Conservation (phyloP, 495 filamentous ascomycete genomes). For the Tuber aestivum region DNA sequence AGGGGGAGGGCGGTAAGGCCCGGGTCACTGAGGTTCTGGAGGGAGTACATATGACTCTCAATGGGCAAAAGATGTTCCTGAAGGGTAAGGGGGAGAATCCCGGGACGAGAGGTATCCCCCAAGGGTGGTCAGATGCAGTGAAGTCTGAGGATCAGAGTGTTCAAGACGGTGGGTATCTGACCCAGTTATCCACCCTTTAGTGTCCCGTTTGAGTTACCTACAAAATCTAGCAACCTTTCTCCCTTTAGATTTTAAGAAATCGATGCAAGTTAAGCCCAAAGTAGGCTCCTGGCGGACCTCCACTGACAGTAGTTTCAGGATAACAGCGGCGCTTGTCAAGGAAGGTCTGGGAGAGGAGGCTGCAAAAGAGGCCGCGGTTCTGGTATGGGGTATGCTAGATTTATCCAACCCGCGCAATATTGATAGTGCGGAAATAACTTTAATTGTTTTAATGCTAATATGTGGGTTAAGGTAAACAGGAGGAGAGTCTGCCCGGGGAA, state of each 20-base stretch:
- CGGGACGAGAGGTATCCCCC: not conserved
- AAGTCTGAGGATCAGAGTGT: not conserved
- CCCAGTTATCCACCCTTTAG: not conserved
- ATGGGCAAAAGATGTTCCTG: not conserved
- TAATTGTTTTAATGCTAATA: not conserved
- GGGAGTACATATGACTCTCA: not conserved
- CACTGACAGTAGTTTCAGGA: not conserved
- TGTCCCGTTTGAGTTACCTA: not conserved
- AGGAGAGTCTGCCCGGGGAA: not conserved
- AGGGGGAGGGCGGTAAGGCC: too few relatives aligned
- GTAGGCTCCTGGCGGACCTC: not conserved
- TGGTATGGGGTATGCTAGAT: not conserved
- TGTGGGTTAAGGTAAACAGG: not conserved
- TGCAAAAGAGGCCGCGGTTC: not conserved
- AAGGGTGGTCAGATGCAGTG: not conserved
- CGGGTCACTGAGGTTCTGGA: not conserved
- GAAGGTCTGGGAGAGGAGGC: not conserved
- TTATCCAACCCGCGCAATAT: not conserved
- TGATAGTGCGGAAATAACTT: not conserved
- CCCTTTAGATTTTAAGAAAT: not conserved
- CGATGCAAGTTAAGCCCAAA: not conserved
- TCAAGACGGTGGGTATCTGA: not conserved
- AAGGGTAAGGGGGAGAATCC: not conserved
- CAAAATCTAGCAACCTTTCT: not conserved
- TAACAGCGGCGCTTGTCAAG: not conserved